Evolutionary conservation across 352 stramenopile species (phyloP), one percentile per base, ranked within the genome.

Genomic region (Thraustochytrium striatum): DNA sequence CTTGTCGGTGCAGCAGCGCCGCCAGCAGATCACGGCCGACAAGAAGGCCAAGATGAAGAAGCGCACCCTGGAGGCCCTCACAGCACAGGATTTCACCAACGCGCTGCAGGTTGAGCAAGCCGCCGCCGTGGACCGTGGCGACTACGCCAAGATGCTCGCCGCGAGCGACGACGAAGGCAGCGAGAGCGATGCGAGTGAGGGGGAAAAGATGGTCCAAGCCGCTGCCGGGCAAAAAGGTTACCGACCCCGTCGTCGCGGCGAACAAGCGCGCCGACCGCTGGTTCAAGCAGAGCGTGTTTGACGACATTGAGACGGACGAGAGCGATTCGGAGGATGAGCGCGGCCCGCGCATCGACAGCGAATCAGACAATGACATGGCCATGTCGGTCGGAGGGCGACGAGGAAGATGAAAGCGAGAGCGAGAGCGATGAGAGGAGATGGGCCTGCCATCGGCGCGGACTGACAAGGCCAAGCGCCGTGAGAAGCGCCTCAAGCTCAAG

Each of bases 391-490:
- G 53, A 36, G 11, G 3, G 2, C 0, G 53, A 73, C 38, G 36
- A 61, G 30, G 43, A 73, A 5, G 11, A 21, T 16, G 62, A 73
- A 5, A 28, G 13, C 25, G 81, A 84, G 11, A 52, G 73, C n/a
- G 33, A 80, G 19, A 41, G 39, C 16, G 73, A n/a, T n/a, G n/a
- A n/a, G n/a, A n/a, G n/a, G n/a, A 69, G 28, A 68, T 70, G 79
- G n/a, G 65, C 13, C 61, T 83, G 0, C 88, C 89, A 9, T 98
- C 99, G 91, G 95, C 95, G 0, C 98, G 97, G 85, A 99, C 95
- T 0, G 97, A 99, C 79, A 99, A 99, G 83, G 88, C 98, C 82
- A 93, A 97, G 72, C 94, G 97, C 38, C 91, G 98, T 59, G 93
- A 97, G 47, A 99, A 99, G 84, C 89, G 96, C 21, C 91, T 97